Base-by-base conservation (phyloP, 495 filamentous ascomycete genomes). In the Monascus purpureus region DNA sequence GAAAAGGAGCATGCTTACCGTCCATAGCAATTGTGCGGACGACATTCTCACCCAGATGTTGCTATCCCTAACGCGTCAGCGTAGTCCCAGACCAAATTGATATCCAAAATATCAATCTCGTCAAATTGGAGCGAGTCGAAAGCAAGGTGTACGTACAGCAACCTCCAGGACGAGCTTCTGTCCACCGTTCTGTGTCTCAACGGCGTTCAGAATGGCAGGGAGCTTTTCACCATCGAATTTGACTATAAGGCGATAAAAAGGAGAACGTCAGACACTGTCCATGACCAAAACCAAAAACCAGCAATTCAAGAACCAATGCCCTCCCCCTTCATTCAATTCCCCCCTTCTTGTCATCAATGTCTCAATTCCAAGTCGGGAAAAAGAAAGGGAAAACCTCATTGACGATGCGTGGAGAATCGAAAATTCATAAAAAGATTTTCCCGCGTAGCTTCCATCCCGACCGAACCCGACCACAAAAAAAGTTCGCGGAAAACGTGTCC, bases 1-100 rank as follows among this genome's bases (percentile, higher is more conserved):
- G 14, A 24, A 13, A 33, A 23, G 22, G 14, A 32, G 17, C n/a
- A 38, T 37, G 67, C 80, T 63, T 75, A 93, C 90, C 90, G 67
- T 97, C 90, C 90, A 97, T 97, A 66, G 90, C 92, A 92, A 97
- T 97, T 58, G 82, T 87, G 67, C 90, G 80, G 62, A 97, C 92
- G 57, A 94, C 85, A 74, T 82, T 93, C 74, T 97, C 83, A 70
- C 90, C 90, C 65, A 97, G 69, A 75, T 97, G 90, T 93, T 97
- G 90, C 86, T 94, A 53, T 50, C 28, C 20, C 4, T 9, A 22
- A 9, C 20, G 9, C 20, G 20, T 22, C 20, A 22, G 20, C 20
- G 9, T 9, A 22, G 20, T 22, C 20, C 20, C 20, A 33, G 17
- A 8, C 13, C 9, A 30, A 12, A 11, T 5, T 6, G 26, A 8